phyloP scores from a whole-genome alignment of 1,139 yeast genomes.

The Blastobotrys apis region DNA sequence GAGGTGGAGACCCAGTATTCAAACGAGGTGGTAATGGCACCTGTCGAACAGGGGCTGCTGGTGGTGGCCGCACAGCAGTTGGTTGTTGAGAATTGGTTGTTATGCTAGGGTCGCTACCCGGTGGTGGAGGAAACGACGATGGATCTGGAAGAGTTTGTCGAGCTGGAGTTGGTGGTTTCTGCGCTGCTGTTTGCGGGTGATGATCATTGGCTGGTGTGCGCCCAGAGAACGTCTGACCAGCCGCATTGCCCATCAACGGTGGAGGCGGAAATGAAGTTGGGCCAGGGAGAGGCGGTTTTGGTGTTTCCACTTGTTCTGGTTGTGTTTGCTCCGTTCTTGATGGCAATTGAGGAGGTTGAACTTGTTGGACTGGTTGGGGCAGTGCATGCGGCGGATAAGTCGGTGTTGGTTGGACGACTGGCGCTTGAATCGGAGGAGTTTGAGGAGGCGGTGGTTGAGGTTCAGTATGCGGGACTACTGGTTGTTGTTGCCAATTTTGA shows the following conservation, averaged over 20 bases:
- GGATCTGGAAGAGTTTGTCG: conserved; percentile 16
- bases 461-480: conserved; percentile 4
- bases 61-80: conserved; percentile 12
- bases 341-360: conserved; percentile 13
- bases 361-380: conserved; percentile 10
- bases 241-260: conserved; percentile 31
- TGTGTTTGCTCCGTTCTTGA: conserved; percentile 9
- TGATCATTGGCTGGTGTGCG: conserved; percentile 7
- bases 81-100: conserved; percentile 15
- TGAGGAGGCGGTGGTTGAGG: conserved; percentile 14
- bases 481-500: conserved; percentile 12
- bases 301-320: conserved; percentile 11
- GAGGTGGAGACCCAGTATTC: conserved; percentile 5
- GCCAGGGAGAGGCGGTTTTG: conserved; percentile 37
- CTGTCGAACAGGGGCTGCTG: neutral
- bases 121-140: conserved; percentile 21
- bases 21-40: conserved; percentile 15
- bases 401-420: conserved; percentile 9
- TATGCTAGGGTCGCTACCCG: conserved; percentile 18
- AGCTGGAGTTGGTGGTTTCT: conserved; percentile 10
- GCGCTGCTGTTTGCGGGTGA: conserved; percentile 6
- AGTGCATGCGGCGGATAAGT: conserved; percentile 10
- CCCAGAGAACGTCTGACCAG: conserved; percentile 8
- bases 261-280: conserved; percentile 45
- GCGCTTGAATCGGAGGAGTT: conserved; percentile 12